These are phyloP conservation scores for Suillus sp. DNA, from an alignment of 768 basidiomycete species.

Conservation along the genomic window DNA sequence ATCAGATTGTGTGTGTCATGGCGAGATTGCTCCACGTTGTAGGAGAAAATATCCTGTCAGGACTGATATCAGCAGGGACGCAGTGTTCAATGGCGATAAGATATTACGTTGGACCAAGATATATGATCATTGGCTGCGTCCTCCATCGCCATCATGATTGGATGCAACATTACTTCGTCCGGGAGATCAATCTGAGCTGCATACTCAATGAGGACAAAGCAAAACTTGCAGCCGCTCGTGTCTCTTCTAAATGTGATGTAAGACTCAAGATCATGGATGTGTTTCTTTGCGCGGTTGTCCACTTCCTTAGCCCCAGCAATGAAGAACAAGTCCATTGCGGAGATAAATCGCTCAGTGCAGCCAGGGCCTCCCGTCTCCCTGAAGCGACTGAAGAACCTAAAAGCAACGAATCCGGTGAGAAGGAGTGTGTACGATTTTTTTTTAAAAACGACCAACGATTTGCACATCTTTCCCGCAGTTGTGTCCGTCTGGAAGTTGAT, in stretches of 20 bases:
- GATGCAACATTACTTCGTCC: conserved; percentile 53
- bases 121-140: conserved; percentile 53
- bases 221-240: not conserved
- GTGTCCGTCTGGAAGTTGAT: conserved; percentile 6
- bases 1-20: not conserved
- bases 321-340: conserved; percentile 39
- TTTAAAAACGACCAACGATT: conserved; percentile 33
- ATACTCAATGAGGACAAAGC: not conserved
- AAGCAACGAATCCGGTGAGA: not conserved
- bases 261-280: conserved; percentile 47
- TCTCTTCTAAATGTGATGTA: conserved; percentile 56
- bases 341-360: conserved; percentile 28
- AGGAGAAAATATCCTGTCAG: not conserved
- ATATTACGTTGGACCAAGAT: conserved; percentile 46
- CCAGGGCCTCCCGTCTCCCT: conserved; percentile 40
- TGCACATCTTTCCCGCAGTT: conserved; percentile 32
- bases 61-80: conserved; percentile 5
- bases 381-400: conserved; percentile 42
- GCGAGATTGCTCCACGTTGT: not conserved
- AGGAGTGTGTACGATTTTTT: not conserved
- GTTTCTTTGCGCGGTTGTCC: conserved; percentile 39
- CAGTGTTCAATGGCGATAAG: conserved; percentile 1
- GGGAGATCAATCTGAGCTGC: conserved; percentile 46
- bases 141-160: conserved; percentile 45
- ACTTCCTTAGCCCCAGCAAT: conserved; percentile 45